Evolutionary conservation across 345 rosid genomes (phyloP).

Genomic region (Citrus sp.): DNA sequence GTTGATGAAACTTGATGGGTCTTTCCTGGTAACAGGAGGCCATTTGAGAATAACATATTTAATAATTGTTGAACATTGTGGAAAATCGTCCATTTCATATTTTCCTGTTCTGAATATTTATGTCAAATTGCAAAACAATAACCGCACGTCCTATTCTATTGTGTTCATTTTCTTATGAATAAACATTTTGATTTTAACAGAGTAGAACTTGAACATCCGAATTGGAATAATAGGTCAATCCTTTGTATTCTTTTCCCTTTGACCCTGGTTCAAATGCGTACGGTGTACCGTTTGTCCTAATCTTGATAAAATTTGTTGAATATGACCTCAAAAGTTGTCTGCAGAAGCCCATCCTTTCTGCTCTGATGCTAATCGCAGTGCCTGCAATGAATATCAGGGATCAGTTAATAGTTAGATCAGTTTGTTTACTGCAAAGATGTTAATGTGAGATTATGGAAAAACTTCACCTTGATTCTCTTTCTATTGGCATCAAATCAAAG

Average conservation of each 20-base stretch:
- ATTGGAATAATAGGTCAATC: background rate
- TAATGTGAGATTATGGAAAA: background rate
- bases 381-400: conserved; percentile 31
- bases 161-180: background rate
- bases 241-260: too few relatives aligned
- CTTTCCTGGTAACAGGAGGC: background rate
- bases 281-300: background rate
- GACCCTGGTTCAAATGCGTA: background rate
- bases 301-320: background rate
- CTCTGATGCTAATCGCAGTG: conserved; percentile 59
- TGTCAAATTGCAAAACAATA: background rate
- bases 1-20: background rate
- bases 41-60: background rate
- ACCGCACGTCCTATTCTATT: background rate
- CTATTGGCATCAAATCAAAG: conserved; percentile 70
- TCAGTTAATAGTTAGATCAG: background rate
- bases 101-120: background rate
- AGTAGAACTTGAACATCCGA: background rate
- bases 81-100: background rate
- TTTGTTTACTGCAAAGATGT: background rate
- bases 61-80: background rate
- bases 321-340: conserved; percentile 43
- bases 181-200: background rate
- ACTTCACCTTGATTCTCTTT: conserved; percentile 70
- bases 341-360: conserved; percentile 76